Evolutionary conservation across 805 yeast genomes (phyloP).

Genomic region (Starmerella kuoi): DNA sequence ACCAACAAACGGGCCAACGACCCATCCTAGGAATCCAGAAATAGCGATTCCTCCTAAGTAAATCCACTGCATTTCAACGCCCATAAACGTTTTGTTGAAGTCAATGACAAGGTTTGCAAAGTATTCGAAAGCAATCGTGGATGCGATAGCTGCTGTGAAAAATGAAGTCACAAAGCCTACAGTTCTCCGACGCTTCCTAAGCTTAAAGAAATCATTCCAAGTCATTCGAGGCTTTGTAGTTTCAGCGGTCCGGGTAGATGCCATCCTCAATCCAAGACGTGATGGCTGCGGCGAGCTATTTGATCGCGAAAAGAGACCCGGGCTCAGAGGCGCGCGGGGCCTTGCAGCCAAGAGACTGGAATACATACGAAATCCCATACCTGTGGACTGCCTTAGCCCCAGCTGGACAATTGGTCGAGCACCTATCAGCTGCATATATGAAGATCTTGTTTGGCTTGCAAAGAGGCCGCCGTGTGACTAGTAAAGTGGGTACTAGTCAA

Average conservation of each 20-base stretch:
- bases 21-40: slow-evolving; percentile 65
- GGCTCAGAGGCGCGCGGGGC: not conserved
- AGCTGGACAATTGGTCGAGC: not conserved
- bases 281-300: not conserved
- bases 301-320: not conserved
- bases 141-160: slow-evolving; percentile 54
- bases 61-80: slow-evolving; percentile 79
- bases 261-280: not conserved
- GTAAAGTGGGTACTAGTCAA: no score
- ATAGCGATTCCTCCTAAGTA: slow-evolving; percentile 60
- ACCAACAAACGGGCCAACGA: slow-evolving; percentile 75
- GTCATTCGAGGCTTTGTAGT: slow-evolving; percentile 18
- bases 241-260: not conserved
- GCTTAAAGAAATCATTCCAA: slow-evolving; percentile 71
- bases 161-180: slow-evolving; percentile 57
- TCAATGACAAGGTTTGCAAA: slow-evolving; percentile 76
- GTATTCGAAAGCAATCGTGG: slow-evolving; percentile 57
- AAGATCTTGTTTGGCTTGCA: no score
- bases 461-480: no score
- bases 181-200: slow-evolving; percentile 64
- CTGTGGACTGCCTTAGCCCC: not conserved
- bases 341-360: not conserved
- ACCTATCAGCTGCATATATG: not conserved
- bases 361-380: not conserved
- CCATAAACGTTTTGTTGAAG: slow-evolving; percentile 72